These are phyloP conservation scores for Areca catechu DNA, from an alignment of 176 grass and related monocot genomes.

Conservation along the genomic window DNA sequence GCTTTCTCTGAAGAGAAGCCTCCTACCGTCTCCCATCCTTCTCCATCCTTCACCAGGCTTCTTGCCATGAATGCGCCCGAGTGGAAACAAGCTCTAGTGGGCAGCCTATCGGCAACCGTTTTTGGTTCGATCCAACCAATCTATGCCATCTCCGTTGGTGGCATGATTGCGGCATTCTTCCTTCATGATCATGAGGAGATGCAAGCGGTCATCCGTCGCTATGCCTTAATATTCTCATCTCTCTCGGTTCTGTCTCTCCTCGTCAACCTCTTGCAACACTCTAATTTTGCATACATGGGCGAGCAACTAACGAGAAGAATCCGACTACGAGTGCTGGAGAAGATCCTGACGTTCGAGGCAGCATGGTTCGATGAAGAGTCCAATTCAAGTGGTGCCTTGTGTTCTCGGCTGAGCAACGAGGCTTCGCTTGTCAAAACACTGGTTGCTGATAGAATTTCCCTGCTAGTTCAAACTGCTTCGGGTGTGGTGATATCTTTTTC, in stretches of 20 bases:
- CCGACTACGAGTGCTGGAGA: slow-evolving; percentile 71
- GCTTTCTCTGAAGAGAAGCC: slow-evolving; percentile 2
- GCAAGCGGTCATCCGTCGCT: slow-evolving; percentile 62
- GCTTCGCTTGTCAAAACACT: slow-evolving; percentile 91
- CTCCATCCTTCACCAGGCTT: slow-evolving; percentile 90
- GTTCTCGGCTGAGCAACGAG: slow-evolving; percentile 76
- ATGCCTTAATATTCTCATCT: slow-evolving; percentile 75
- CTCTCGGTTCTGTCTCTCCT: slow-evolving; percentile 64
- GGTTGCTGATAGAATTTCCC: slow-evolving; percentile 87
- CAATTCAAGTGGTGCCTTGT: slow-evolving; percentile 77
- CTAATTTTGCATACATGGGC: slow-evolving; percentile 90
- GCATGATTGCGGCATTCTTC: slow-evolving; percentile 94
- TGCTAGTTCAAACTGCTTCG: slow-evolving; percentile 83
- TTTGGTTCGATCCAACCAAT: slow-evolving; percentile 88
- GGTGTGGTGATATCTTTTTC: slow-evolving; percentile 74
- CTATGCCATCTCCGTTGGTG: slow-evolving; percentile 83
- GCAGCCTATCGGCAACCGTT: slow-evolving; percentile 65
- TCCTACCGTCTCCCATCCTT: slow-evolving; percentile 13
- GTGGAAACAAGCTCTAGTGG: slow-evolving; percentile 81
- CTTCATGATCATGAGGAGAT: slow-evolving; percentile 66
- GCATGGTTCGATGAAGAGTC: slow-evolving; percentile 96
- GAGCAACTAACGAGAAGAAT: slow-evolving; percentile 89
- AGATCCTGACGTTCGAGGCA: slow-evolving; percentile 83
- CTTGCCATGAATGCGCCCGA: slow-evolving; percentile 87
- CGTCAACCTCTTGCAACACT: slow-evolving; percentile 85